Percentiles rank a stretch among this genome's conserved stretches.
These are phyloP conservation scores for Ustilago hordei DNA, from an alignment of 1,284 basidiomycete species.

Conservation along the genomic window DNA sequence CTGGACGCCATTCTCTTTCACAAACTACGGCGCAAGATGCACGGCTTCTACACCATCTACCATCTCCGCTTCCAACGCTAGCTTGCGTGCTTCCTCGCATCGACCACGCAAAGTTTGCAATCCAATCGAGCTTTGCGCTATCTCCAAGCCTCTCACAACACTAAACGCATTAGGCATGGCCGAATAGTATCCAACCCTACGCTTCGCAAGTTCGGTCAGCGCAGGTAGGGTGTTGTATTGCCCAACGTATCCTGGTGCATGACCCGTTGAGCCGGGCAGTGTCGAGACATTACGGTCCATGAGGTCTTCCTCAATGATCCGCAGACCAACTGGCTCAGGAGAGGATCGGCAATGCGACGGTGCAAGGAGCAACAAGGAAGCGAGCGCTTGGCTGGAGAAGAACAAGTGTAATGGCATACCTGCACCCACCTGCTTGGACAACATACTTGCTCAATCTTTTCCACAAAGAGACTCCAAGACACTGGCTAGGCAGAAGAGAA, in stretches of 20 bases:
- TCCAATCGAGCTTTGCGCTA: neutral
- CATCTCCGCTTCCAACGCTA: neutral
- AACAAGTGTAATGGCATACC: no score
- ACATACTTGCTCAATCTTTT: no score
- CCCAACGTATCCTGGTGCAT: constrained; percentile 27
- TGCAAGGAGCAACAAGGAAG: no score
- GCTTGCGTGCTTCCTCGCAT: neutral
- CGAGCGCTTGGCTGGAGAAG: no score
- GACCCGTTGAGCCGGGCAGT: constrained; percentile 15
- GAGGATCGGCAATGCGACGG: no score
- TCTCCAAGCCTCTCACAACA: neutral
- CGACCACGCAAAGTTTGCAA: neutral
- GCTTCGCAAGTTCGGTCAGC: constrained; percentile 12
- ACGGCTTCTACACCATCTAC: neutral
- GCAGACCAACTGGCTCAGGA: no score
- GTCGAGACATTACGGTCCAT: constrained; percentile 12
- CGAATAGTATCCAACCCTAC: constrained; percentile 3
- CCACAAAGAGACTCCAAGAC: no score
- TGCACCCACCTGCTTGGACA: no score
- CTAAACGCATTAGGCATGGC: constrained; percentile 6
- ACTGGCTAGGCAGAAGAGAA: no score
- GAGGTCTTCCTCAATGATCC: neutral
- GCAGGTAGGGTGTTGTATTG: constrained; percentile 16
- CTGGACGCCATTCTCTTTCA: neutral
- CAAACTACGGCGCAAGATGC: constrained; percentile 14